Evolutionary conservation across 768 basidiomycete species (phyloP), one percentile per base, ranked within the genome.

Genomic region (Panus rudis): DNA sequence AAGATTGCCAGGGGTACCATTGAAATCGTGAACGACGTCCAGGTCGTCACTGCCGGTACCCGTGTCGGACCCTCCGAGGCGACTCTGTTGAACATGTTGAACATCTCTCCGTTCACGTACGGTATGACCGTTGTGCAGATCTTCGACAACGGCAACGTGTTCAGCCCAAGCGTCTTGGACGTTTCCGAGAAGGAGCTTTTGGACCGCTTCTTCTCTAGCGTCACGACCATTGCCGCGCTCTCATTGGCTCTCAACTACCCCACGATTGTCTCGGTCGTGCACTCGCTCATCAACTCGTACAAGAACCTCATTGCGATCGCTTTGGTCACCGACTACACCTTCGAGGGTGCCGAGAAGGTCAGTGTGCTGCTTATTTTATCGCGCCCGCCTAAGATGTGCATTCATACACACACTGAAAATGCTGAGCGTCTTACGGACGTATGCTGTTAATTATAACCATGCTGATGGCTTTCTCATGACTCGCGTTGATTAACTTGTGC

Each of bases 1-100:
- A 99, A 99, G 81, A 98, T 99, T 54, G 93, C 96, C 40, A 87
- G 96, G 82, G 96, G 96, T 76, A 98, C 96, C 43, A 98, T 99
- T 58, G 96, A 99, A 90, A 99, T 98, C 64, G 90, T 96, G 48
- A 78, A 83, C 52, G 93, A 98, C 61, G 84, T 98, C 62, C 84
- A 93, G 71, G 93, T 99, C 73, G 90, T 99, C 60, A 69, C 70
- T 35, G 89, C 83, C 42, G 93, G 93, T 48, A 84, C 80, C 53
- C 89, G 91, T 73, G 96, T 99, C 65, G 96, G 96, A 54, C 62
- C 84, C 23, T 99, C 96, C 69, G 94, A 98, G 71, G 94, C 96
- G 41, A 92, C 93, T 49, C 79, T 99, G 56, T 76, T 99, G 54
- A 98, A 99, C 87, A 96, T 99, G 96, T 67, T 99, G 61, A 93